These are phyloP conservation scores for Sugiyamaella pinicola DNA, from an alignment of 1,139 yeast genomes.

Conservation along the genomic window DNA sequence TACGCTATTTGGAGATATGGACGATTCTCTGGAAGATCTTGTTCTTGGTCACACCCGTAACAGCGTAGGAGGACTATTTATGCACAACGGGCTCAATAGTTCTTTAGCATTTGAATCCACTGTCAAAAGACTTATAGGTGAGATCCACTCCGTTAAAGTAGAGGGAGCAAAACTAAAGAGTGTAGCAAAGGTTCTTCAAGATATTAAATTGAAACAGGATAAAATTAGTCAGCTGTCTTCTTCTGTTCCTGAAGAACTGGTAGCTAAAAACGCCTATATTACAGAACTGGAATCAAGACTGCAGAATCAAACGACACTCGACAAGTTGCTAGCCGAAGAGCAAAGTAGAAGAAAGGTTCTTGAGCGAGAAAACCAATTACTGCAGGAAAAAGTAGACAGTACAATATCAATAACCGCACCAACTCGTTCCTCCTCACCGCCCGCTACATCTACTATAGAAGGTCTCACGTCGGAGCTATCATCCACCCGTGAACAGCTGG, in stretches of 20 bases:
- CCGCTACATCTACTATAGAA: slow-evolving; percentile 11
- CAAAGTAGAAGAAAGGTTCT: slow-evolving; percentile 14
- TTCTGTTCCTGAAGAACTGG: slow-evolving; percentile 29
- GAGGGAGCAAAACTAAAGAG: slow-evolving; percentile 50
- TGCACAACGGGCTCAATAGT: slow-evolving; percentile 61
- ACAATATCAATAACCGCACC: not conserved
- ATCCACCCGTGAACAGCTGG: slow-evolving; percentile 22
- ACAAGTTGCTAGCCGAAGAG: slow-evolving; percentile 17
- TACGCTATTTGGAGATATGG: slow-evolving; percentile 78
- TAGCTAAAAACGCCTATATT: slow-evolving; percentile 32
- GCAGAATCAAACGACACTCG: slow-evolving; percentile 12
- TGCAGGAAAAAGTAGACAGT: slow-evolving; percentile 14
- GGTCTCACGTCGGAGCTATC: slow-evolving; percentile 20
- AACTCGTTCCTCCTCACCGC: too few relatives aligned
- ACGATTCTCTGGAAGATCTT: slow-evolving; percentile 61
- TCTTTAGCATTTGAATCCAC: slow-evolving; percentile 56
- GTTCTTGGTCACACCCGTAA: slow-evolving; percentile 59
- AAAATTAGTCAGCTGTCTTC: slow-evolving; percentile 26
- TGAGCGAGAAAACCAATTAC: slow-evolving; percentile 17
- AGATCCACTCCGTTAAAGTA: slow-evolving; percentile 49
- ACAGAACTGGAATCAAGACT: slow-evolving; percentile 20
- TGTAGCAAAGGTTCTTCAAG: slow-evolving; percentile 45
- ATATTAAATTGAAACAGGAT: slow-evolving; percentile 34
- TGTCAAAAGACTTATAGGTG: slow-evolving; percentile 50
- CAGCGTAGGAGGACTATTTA: slow-evolving; percentile 62